These are phyloP conservation scores for Candida ovalis DNA, from an alignment of 805 yeast species.

Conservation along the genomic window DNA sequence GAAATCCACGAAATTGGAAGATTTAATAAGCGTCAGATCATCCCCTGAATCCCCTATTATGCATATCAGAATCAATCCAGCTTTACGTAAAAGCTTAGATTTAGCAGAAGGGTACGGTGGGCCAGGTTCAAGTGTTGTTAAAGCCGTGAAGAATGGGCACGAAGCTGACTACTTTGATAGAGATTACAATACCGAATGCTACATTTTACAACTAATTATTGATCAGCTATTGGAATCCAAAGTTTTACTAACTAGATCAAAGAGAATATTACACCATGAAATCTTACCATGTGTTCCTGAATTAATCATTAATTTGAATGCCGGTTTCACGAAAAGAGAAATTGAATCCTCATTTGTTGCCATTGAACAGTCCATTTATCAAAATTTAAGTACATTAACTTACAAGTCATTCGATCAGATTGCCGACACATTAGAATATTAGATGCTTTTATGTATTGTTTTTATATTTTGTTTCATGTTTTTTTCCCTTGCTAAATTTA, in stretches of 20 bases:
- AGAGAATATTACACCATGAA: slow-evolving; percentile 73
- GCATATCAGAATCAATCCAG: slow-evolving; percentile 56
- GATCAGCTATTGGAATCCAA: slow-evolving; percentile 50
- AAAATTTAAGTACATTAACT: slow-evolving; percentile 7
- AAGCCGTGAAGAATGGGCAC: slow-evolving; percentile 43
- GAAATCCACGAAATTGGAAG: slow-evolving; percentile 33
- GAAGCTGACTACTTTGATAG: slow-evolving; percentile 39
- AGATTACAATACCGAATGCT: slow-evolving; percentile 49
- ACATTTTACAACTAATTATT: slow-evolving; percentile 62
- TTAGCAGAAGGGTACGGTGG: slow-evolving; percentile 52
- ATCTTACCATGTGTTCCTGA: slow-evolving; percentile 64
- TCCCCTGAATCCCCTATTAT: slow-evolving; percentile 59
- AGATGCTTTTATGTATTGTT: background rate
- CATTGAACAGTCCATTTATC: slow-evolving; percentile 29
- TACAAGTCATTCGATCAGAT: slow-evolving; percentile 6
- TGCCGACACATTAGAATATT: slow-evolving; percentile 10
- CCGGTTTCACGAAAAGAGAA: slow-evolving; percentile 43
- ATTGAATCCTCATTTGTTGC: slow-evolving; percentile 38
- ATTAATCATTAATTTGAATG: slow-evolving; percentile 47
- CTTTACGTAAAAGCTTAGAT: slow-evolving; percentile 39
- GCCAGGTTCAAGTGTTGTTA: slow-evolving; percentile 35
- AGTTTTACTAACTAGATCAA: slow-evolving; percentile 50
- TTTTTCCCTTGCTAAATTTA: background rate
- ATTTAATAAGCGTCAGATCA: slow-evolving; percentile 52
- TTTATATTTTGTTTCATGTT: background rate